Conservation (phyloP, 73 alveolate species). For the Paramecium primaurelia region DNA sequence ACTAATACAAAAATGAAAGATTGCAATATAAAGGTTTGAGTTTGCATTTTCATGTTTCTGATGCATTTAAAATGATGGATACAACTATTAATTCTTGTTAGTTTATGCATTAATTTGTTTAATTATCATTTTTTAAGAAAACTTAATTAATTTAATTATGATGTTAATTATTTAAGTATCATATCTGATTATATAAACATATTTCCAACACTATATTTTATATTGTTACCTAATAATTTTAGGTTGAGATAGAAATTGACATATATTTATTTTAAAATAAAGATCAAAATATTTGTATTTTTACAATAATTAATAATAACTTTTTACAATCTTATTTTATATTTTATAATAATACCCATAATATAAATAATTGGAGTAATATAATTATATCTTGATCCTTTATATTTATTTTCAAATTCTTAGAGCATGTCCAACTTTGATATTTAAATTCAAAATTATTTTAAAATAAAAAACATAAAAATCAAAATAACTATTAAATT, state of each 20-base stretch:
- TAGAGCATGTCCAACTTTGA: no score
- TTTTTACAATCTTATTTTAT: neutral
- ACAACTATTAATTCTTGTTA: neutral
- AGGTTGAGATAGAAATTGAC: neutral
- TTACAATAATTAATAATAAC: no score
- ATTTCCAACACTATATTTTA: neutral
- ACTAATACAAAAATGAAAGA: neutral
- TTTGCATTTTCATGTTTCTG: neutral
- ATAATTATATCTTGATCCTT: no score
- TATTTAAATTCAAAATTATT: no score
- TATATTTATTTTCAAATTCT: no score
- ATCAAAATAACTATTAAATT: no score
- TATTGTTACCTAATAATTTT: neutral
- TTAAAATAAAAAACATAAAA: no score
- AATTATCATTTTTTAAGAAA: neutral
- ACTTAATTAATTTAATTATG: neutral
- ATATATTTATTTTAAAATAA: neutral
- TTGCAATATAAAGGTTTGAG: neutral
- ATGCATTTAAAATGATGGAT: neutral
- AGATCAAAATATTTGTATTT: neutral
- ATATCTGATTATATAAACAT: neutral
- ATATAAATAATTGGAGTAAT: no score
- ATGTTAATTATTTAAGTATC: neutral
- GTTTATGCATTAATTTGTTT: neutral
- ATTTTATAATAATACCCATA: no score